Conservation (phyloP, 495 filamentous ascomycete species). For the Evernia prunastri region DNA sequence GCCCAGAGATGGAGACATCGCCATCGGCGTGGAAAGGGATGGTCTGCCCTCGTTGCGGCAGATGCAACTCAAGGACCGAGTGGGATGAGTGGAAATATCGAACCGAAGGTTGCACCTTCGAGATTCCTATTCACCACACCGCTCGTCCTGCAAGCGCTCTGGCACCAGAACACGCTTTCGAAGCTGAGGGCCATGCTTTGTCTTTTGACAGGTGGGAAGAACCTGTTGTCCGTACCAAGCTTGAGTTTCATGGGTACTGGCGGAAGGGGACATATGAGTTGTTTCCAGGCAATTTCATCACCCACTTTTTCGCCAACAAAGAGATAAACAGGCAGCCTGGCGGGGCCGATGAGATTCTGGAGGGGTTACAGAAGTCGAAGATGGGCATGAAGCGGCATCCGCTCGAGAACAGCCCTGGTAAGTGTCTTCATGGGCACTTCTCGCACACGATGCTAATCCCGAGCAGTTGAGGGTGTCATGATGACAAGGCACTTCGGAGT, state of each 20-base stretch:
- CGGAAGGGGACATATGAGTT: not conserved
- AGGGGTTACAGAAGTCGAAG: not conserved
- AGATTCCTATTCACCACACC: not conserved
- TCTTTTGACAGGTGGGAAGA: not conserved
- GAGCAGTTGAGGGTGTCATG: not conserved
- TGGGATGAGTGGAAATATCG: slow-evolving; percentile 2
- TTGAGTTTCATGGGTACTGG: not conserved
- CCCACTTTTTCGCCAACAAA: not conserved
- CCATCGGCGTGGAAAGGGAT: not conserved
- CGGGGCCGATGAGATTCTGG: not conserved
- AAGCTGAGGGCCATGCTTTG: not conserved
- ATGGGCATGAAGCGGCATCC: not conserved
- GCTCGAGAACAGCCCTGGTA: not conserved
- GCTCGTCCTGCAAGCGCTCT: not conserved
- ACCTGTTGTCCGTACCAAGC: not conserved
- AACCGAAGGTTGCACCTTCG: not conserved
- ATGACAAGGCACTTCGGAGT: not conserved
- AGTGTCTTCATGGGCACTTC: not conserved
- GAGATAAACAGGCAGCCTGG: not conserved
- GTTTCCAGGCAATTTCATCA: not conserved
- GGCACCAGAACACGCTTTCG: not conserved
- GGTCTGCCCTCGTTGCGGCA: not conserved
- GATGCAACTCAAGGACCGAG: not conserved
- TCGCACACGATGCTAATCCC: not conserved
- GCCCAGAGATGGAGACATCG: not conserved